Evolutionary conservation across 1,284 basidiomycete species (phyloP).

Genomic region (Inonotus hispidus): DNA sequence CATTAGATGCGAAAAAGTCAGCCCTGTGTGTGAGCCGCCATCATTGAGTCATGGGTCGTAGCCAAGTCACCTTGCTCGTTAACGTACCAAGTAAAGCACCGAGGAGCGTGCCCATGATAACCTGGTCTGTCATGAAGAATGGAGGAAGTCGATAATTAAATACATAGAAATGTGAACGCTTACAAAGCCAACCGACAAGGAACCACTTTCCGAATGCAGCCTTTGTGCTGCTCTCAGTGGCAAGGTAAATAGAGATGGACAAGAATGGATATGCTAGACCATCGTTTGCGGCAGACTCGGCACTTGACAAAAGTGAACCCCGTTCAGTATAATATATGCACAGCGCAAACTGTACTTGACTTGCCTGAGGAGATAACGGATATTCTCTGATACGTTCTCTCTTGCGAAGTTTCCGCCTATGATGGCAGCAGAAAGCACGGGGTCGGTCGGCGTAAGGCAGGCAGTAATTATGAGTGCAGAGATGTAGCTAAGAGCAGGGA

Average conservation of each 20-base stretch:
- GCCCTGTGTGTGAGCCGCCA: slow-evolving; percentile 37
- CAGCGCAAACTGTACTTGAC: background rate
- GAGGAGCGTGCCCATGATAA: slow-evolving; percentile 73
- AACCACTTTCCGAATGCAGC: slow-evolving; percentile 76
- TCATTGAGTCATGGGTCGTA: background rate
- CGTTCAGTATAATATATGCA: background rate
- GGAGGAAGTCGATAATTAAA: background rate
- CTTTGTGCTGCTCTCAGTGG: slow-evolving; percentile 58
- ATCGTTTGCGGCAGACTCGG: slow-evolving; percentile 86
- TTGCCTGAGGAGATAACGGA: slow-evolving; percentile 46
- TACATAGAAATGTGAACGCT: slow-evolving; percentile 25
- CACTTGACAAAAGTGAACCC: slow-evolving; percentile 35
- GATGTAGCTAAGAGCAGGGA: slow-evolving; percentile 64
- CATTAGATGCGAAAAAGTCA: slow-evolving; percentile 75
- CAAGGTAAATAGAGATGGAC: slow-evolving; percentile 82
- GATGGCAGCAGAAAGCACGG: slow-evolving; percentile 45
- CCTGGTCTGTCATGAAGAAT: slow-evolving; percentile 64
- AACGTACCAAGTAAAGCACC: slow-evolving; percentile 66
- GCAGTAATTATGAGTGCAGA: slow-evolving; percentile 82
- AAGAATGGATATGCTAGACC: slow-evolving; percentile 93
- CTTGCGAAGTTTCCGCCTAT: slow-evolving; percentile 85
- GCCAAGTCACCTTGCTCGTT: background rate
- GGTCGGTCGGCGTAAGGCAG: slow-evolving; percentile 92
- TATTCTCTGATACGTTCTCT: slow-evolving; percentile 79
- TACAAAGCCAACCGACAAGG: slow-evolving; percentile 75